Evolutionary conservation across 2,329 filamentous ascomycete species (phyloP).

Genomic region (Chaetomiaceae sp.): DNA sequence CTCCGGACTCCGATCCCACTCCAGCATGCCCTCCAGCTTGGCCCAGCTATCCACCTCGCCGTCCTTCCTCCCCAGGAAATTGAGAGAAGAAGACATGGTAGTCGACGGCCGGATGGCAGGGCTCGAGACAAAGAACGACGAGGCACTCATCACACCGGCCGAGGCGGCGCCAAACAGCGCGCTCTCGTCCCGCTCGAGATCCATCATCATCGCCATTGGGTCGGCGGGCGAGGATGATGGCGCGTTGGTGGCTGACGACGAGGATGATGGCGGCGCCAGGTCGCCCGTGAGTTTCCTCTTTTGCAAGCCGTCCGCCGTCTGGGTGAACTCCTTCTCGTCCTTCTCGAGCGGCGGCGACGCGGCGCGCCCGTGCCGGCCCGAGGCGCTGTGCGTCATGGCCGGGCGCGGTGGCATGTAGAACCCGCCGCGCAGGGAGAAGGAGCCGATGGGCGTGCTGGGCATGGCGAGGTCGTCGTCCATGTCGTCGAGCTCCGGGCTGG

Average conservation of each 20-base stretch:
- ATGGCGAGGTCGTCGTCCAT: constrained; percentile 54
- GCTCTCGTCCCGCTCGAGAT: constrained; percentile 46
- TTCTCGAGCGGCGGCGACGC: constrained; percentile 85
- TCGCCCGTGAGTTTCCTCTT: constrained; percentile 56
- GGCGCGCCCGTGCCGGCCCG: constrained; percentile 62
- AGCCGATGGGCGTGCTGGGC: constrained; percentile 59
- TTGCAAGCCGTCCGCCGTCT: constrained; percentile 82
- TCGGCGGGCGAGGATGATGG: constrained; percentile 23
- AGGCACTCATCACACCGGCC: not conserved
- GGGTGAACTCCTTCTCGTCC: constrained; percentile 94
- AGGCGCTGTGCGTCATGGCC: constrained; percentile 35
- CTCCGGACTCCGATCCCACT: constrained; percentile 73
- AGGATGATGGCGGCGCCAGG: constrained; percentile 27
- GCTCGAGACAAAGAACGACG: constrained; percentile 46
- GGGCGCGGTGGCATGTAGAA: constrained; percentile 37
- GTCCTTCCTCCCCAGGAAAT: constrained; percentile 38
- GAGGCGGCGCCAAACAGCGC: constrained; percentile 46
- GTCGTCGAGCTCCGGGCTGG: constrained; percentile 79
- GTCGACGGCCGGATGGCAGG: constrained; percentile 48
- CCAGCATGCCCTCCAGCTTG: constrained; percentile 42
- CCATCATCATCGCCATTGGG: constrained; percentile 28
- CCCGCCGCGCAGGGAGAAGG: constrained; percentile 52
- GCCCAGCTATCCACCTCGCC: constrained; percentile 41
- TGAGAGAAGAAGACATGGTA: constrained; percentile 40
- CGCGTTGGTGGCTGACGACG: constrained; percentile 10